These are phyloP conservation scores for Agrostemma githago DNA, from an alignment of 148 eudicot species.

Conservation along the genomic window DNA sequence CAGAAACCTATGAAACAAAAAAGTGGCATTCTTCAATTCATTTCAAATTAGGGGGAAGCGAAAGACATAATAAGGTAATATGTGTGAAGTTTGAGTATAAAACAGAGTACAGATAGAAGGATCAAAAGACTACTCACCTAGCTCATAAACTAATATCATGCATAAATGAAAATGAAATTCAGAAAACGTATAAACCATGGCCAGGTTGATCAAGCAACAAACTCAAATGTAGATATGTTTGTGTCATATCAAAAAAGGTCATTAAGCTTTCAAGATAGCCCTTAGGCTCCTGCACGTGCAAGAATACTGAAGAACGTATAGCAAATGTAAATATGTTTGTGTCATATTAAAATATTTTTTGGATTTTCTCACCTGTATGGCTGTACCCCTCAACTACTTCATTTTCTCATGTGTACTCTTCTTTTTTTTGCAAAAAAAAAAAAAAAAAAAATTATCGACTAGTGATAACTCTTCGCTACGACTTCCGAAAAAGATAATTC, in stretches of 20 bases:
- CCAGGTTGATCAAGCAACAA: background rate
- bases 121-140: background rate
- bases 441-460: too few species aligned
- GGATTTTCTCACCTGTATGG: too few species aligned
- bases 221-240: background rate
- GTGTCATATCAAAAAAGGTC: background rate
- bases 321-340: too few species aligned
- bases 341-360: too few species aligned
- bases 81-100: background rate
- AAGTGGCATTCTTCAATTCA: background rate
- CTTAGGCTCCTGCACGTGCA: background rate
- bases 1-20: background rate
- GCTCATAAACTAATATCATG: background rate
- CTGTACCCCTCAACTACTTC: too few species aligned
- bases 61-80: background rate
- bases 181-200: background rate
- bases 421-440: too few species aligned
- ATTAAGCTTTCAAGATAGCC: background rate
- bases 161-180: background rate
- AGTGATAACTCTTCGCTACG: too few species aligned
- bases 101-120: background rate
- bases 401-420: too few species aligned
- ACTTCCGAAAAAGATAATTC: too few species aligned
- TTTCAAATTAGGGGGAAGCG: background rate
- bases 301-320: background rate